Evolutionary conservation across 192 early-diverging fungal species (phyloP).

Genomic region (Coemansia sp.): DNA sequence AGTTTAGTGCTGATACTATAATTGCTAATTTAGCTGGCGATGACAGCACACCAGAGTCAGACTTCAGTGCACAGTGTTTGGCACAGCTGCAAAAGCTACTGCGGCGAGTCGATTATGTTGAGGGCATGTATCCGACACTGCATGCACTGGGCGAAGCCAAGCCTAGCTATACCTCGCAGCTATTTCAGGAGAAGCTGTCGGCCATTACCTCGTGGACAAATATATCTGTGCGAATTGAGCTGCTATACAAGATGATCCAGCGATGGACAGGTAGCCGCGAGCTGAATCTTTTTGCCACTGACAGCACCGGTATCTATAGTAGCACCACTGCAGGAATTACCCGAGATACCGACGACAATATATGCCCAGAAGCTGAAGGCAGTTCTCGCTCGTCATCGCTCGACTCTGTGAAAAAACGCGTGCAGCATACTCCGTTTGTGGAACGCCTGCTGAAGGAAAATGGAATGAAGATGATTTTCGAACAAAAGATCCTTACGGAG

Average conservation of each 20-base stretch:
- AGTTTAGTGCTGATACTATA: slow-evolving; percentile 57
- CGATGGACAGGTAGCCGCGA: slow-evolving; percentile 77
- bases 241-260: slow-evolving; percentile 71
- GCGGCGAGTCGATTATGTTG: slow-evolving; percentile 74
- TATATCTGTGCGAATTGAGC: slow-evolving; percentile 65
- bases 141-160: slow-evolving; percentile 60
- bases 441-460: slow-evolving; percentile 83
- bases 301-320: slow-evolving; percentile 5
- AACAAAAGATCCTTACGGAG: slow-evolving; percentile 63
- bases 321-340: slow-evolving; percentile 40
- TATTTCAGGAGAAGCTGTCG: slow-evolving; percentile 68
- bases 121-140: slow-evolving; percentile 73
- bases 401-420: slow-evolving; percentile 12
- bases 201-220: slow-evolving; percentile 78
- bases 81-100: slow-evolving; percentile 67
- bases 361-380: background rate
- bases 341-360: background rate
- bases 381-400: background rate
- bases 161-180: slow-evolving; percentile 63
- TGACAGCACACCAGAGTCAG: slow-evolving; percentile 3
- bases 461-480: slow-evolving; percentile 73
- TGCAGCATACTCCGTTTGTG: slow-evolving; percentile 66
- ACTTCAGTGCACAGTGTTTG: slow-evolving; percentile 46
- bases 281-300: slow-evolving; percentile 35
- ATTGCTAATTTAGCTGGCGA: background rate